Conservation (phyloP, 73 alveolate genomes). For the Blepharisma stoltei region DNA sequence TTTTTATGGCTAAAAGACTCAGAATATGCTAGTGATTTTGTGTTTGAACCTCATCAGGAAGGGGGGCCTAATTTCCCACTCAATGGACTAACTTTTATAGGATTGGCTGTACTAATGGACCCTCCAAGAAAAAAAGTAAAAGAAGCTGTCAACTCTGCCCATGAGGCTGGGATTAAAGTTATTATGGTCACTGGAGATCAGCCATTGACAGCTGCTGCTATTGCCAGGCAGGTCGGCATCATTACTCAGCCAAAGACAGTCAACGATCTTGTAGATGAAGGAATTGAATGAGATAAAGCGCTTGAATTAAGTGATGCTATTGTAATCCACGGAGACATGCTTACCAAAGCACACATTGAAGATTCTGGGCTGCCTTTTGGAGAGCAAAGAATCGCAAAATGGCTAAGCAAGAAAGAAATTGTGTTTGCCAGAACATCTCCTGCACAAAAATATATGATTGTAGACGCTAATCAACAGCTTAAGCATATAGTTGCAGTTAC, state of each 20-base stretch:
- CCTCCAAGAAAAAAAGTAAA: conserved; percentile 94
- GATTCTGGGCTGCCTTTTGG: conserved; percentile 56
- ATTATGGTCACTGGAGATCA: conserved; percentile 97
- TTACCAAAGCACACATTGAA: conserved; percentile 59
- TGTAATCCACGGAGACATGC: conserved; percentile 77
- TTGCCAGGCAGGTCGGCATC: conserved; percentile 72
- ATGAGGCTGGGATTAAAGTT: conserved; percentile 94
- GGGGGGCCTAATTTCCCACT: conserved; percentile 61
- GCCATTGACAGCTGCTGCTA: conserved; percentile 98
- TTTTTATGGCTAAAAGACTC: conserved; percentile 44
- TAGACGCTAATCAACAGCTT: conserved; percentile 85
- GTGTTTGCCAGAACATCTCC: conserved; percentile 97
- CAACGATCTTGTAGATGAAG: conserved; percentile 50
- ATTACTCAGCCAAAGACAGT: conserved; percentile 64
- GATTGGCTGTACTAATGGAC: conserved; percentile 90
- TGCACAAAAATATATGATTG: conserved; percentile 90
- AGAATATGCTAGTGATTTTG: conserved; percentile 41
- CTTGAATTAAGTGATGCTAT: conserved; percentile 56
- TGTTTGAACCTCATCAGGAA: conserved; percentile 55
- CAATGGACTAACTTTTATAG: conserved; percentile 70
- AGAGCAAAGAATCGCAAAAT: conserved; percentile 67
- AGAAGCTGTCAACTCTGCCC: conserved; percentile 75
- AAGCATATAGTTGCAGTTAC: conserved; percentile 93
- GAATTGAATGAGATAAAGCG: conserved; percentile 63
- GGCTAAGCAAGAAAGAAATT: conserved; percentile 76